Percentiles rank a stretch among this genome's conserved stretches.
phyloP scores from a whole-genome alignment of 208 protist genomes.

The Leishmania mexicana region DNA sequence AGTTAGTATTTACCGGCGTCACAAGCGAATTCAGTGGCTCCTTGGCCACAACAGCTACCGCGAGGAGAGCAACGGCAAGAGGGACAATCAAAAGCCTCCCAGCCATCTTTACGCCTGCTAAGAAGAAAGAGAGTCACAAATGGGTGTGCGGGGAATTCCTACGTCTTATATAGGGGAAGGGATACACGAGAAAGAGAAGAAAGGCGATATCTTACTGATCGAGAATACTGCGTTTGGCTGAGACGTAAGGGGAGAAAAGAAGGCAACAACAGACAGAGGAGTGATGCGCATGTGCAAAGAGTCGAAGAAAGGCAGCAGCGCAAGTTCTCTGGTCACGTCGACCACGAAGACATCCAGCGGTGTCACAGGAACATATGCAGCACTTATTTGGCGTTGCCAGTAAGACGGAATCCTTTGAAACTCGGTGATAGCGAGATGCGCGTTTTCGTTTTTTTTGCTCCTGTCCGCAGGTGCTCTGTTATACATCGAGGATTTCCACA shows the following conservation, averaged over 20 bases:
- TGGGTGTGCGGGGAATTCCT: not conserved
- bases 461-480: not conserved
- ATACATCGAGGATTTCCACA: not conserved
- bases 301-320: not conserved
- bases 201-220: not conserved
- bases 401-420: not conserved
- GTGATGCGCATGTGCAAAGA: not conserved
- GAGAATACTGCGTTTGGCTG: not conserved
- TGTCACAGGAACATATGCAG: not conserved
- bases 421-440: not conserved
- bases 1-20: not conserved
- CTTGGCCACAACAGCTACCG: conserved; percentile 4
- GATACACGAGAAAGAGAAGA: not conserved
- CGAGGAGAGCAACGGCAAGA: conserved; percentile 8
- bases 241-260: not conserved
- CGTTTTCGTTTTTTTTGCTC: not conserved
- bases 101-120: conserved; percentile 12
- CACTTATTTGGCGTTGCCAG: not conserved
- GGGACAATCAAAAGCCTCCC: not conserved
- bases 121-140: not conserved
- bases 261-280: not conserved
- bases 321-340: not conserved
- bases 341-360: not conserved
- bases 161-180: not conserved
- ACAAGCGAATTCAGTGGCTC: not conserved